Evolutionary conservation across 2,329 filamentous ascomycete species (phyloP), one percentile per base, ranked within the genome.

Genomic region (Diaporthe sp.): DNA sequence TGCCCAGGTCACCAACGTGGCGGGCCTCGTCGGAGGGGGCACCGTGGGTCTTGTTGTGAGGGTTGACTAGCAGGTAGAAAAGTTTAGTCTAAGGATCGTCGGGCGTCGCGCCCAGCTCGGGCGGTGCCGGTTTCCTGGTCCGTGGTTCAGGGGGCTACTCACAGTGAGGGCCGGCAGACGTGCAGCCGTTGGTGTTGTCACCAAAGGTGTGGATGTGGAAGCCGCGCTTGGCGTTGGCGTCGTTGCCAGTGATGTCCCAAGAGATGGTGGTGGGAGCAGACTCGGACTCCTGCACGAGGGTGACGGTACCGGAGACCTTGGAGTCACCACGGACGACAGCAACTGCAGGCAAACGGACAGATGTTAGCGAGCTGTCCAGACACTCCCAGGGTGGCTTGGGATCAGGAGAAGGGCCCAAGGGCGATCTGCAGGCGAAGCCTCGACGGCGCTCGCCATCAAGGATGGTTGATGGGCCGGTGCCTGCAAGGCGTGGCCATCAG

Each of bases 121-220:
- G 70, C n/a, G 57, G 34, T 34, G 51, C 61, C 61, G 58, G 53
- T 31, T 53, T 28, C 12, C 46, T 17, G 39, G 51, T 51, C 61
- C 19, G 19, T 8, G 31, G 46, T 39, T 13, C 37, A n/a, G n/a
- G 25, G 53, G 19, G 15, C 19, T 49, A 88, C 94, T 85, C 89
- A 98, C 95, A 99, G 90, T 99, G 97, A 87, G 97, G 96, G 73
- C 97, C 97, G 80, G 97, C 97, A 80, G 94, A 98, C 80, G 96
- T 98, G 94, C 97, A 99, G 86, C 97, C 97, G 89, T 99, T 99
- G 91, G 97, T 98, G 92, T 98, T 98, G 92, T 98, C 97, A 86
- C 97, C 97, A 84, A 98, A 99, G 86, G 97, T 95, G 90, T 99
- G 97, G 84, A 99, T 93, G 91, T 99, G 97, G 91, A 98, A 95